Evolutionary conservation across 192 early-diverging fungal genomes (phyloP).

Genomic region (Entomortierella chlamydospora): DNA sequence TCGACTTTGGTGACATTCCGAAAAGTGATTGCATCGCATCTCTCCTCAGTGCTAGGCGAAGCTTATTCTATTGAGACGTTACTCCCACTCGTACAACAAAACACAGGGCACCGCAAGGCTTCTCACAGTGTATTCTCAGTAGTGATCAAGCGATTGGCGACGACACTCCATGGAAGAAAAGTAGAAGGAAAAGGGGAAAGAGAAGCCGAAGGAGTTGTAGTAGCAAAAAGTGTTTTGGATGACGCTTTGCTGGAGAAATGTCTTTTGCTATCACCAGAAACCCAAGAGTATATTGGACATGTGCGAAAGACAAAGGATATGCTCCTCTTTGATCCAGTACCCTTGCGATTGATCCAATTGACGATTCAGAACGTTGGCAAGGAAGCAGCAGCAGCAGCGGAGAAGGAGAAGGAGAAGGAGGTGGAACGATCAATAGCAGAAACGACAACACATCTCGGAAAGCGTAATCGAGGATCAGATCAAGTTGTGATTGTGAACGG

Average conservation of each 20-base stretch:
- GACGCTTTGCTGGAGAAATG: background rate
- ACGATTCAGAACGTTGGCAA: background rate
- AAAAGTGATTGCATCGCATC: constrained; percentile 29
- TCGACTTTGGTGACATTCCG: constrained; percentile 26
- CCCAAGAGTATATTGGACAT: background rate
- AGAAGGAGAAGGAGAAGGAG: background rate
- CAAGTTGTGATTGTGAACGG: constrained; percentile 27
- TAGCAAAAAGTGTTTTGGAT: background rate
- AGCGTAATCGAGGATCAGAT: constrained; percentile 7
- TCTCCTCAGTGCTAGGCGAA: constrained; percentile 2
- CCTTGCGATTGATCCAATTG: constrained; percentile 16
- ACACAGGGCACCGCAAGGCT: constrained; percentile 15
- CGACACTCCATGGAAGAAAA: background rate
- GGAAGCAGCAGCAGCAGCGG: too few species aligned
- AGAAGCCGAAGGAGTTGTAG: too few species aligned
- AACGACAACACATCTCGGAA: background rate
- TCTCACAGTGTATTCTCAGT: constrained; percentile 39
- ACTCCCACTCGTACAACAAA: constrained; percentile 29
- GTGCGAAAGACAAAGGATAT: constrained; percentile 21
- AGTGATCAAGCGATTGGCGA: constrained; percentile 21
- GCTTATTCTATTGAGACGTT: background rate
- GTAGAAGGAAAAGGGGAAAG: background rate
- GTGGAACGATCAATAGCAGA: background rate
- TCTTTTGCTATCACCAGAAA: background rate
- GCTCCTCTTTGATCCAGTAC: constrained; percentile 37